Evolutionary conservation across 108 stramenopile species (phyloP), one percentile per base, ranked within the genome.

Genomic region (Nitzschia sp.): DNA sequence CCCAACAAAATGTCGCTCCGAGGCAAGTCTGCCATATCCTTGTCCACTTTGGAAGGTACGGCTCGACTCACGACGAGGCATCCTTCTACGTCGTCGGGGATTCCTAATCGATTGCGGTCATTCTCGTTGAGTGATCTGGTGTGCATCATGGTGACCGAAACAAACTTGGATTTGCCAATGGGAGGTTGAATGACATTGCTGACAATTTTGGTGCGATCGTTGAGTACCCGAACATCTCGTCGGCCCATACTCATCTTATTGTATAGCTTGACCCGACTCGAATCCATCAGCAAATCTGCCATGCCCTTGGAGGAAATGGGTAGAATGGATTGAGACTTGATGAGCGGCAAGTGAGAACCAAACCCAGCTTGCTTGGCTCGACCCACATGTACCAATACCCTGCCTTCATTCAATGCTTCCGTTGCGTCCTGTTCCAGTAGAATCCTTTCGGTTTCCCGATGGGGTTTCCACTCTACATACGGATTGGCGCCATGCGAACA

Each of bases 191-290:
- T 90, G 51, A 79, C 51, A 62, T 88, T 89, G n/a, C 83, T 69
- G 7, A 93, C 92, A 53, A 93, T 83, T 65, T 93, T 93, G 38
- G 89, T 78, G 19, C 80, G 76, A 39, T 85, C 79, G 42, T 78
- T 77, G 0, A 74, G 53, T 22, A 73, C 61, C 21, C 48, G 38
- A 10, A 83, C 68, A 72, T 94, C 93, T 25, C 69, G 79, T 61
- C 93, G 71, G 15, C 93, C 93, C 59, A 89, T 42, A 77, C 93
- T 94, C 88, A 89, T 77, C 59, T 84, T 86, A 63, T 94, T 94
- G 73, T 94, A 94, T 17, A 75, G 64, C 22, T 80, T 77, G 25
- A 94, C 90, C 54, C 70, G 80, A 26, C 54, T 68, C 21, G 88
- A 91, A 68, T 94, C 90, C 88, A 94, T 83, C 17, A 94, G 51